A percentile compares a stretch with the other conserved stretches of the same genome.
These are phyloP conservation scores for Eremothecium cymbalariae DNA, from an alignment of 1,139 yeast species.

Conservation along the genomic window DNA sequence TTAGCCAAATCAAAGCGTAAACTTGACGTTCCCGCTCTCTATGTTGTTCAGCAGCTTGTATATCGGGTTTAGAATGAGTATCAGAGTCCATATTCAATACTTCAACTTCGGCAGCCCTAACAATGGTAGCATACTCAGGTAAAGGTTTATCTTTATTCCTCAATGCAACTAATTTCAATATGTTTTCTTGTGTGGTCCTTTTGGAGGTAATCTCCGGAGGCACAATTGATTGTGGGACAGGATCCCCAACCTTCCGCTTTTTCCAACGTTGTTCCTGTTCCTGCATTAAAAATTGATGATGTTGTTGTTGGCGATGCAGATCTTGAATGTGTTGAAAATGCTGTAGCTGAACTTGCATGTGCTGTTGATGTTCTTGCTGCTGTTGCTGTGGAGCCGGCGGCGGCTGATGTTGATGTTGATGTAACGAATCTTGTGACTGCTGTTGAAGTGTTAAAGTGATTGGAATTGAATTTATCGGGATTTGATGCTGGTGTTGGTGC, in stretches of 20 bases:
- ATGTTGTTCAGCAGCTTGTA: conserved; percentile 29
- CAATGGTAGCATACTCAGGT: conserved; percentile 26
- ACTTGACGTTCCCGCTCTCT: conserved; percentile 66
- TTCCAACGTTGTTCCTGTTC: conserved; percentile 8
- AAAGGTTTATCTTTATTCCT: conserved; percentile 25
- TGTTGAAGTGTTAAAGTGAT: too few relatives aligned
- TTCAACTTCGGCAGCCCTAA: conserved; percentile 27
- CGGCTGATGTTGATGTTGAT: conserved; percentile 13
- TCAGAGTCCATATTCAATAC: conserved; percentile 26
- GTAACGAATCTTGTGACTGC: too few relatives aligned
- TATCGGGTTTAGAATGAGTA: conserved; percentile 24
- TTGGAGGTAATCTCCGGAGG: conserved; percentile 5
- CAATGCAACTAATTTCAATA: conserved; percentile 26
- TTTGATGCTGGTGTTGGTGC: conserved; percentile 10
- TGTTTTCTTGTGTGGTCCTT: conserved; percentile 26
- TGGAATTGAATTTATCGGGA: too few relatives aligned
- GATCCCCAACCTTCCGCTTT: conserved; percentile 28
- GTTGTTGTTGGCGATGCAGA: conserved; percentile 7
- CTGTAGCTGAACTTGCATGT: conserved; percentile 6
- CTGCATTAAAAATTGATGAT: conserved; percentile 9
- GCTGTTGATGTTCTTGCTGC: conserved; percentile 17
- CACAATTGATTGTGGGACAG: conserved; percentile 57
- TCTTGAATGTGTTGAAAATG: conserved; percentile 7
- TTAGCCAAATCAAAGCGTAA: conserved; percentile 75
- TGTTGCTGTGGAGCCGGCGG: conserved; percentile 12